Base-by-base conservation (phyloP, 768 basidiomycete genomes). In the Rhodosporidiobolus sp. region DNA sequence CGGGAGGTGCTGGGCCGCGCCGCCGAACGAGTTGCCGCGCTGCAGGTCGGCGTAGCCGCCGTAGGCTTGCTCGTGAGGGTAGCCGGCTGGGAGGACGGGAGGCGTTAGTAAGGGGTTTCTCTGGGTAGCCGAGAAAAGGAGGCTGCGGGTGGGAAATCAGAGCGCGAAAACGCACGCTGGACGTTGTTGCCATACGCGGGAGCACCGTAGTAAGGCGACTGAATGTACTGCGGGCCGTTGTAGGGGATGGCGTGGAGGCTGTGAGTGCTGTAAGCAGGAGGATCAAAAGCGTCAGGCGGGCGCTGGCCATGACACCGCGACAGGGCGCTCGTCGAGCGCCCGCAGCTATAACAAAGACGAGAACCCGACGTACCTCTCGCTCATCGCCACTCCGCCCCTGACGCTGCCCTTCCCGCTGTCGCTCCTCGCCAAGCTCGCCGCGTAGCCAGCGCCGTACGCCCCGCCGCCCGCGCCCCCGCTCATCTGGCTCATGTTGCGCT, bases 51-150 rank as follows among this genome's bases (percentile, higher is more conserved):
- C 58, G 52, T 65, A 73, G 38, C 43, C 38, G 38, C 38, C 53
- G 53, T 50, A 62, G 7, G 67, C 53, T 55, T 72, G 71, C 35
- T 72, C 71, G n/a, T 59, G 57, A 48, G 71, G 71, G 63, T 72
- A 72, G n/a, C 71, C 71, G 45, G 67, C 70, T 72, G 43, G 1
- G 46, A 35, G 38, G 7, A 24, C 26, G 52, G 7, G 38, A 12
- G 30, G 2, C 16, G 53, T 46, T 11, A 55, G 62, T 28, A 2
- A 45, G 32, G 22, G 9, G 55, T n/a, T 1, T 17, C 26, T n/a
- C n/a, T n/a, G n/a, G n/a, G n/a, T n/a, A n/a, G n/a, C n/a, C n/a
- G n/a, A n/a, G n/a, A n/a, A n/a, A 35, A n/a, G 49, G 20, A 28
- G 52, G 17, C 11, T 34, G 30, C 10, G n/a, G 45, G 14, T 11